A percentile compares a stretch with the other conserved stretches of the same genome.
Evolutionary conservation across 108 stramenopile genomes (phyloP).

Genomic region (Nannochloropsis gaditana): DNA sequence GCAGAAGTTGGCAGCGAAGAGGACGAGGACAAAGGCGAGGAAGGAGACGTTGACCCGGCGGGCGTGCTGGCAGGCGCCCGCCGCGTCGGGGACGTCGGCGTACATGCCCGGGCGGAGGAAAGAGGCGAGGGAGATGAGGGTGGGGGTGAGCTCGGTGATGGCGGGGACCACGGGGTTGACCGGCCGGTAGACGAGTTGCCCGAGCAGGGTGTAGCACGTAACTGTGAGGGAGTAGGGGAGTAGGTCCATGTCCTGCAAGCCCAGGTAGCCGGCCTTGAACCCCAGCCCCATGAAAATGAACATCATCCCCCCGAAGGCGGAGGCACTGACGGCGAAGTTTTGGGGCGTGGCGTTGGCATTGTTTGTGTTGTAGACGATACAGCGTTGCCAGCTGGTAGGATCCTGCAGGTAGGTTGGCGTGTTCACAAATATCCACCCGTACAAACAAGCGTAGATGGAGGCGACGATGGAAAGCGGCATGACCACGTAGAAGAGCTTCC

Average conservation of each 20-base stretch:
- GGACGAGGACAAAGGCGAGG: not conserved
- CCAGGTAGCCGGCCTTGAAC: not conserved
- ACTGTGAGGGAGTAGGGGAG: not conserved
- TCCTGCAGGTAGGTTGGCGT: not conserved
- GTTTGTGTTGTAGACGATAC: constrained; percentile 13
- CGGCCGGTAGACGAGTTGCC: not conserved
- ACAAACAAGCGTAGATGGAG: not conserved
- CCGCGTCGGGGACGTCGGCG: not conserved
- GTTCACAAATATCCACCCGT: not conserved
- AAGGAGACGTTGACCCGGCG: constrained; percentile 10
- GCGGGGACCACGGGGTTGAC: not conserved
- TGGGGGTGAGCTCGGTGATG: not conserved
- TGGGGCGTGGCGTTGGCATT: not conserved
- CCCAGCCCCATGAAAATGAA: not conserved
- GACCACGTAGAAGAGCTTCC: constrained; percentile 3
- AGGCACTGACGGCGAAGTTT: not conserved
- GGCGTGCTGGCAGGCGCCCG: not conserved
- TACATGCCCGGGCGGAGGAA: not conserved
- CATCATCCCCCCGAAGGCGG: not conserved
- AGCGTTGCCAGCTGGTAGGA: not conserved
- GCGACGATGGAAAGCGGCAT: not conserved
- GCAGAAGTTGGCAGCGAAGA: not conserved
- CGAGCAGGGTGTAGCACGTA: not conserved
- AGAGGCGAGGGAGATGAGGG: constrained; percentile 8
- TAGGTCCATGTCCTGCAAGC: not conserved